Evolutionary conservation across 768 basidiomycete species (phyloP).

Genomic region (Fomitopsis serialis): DNA sequence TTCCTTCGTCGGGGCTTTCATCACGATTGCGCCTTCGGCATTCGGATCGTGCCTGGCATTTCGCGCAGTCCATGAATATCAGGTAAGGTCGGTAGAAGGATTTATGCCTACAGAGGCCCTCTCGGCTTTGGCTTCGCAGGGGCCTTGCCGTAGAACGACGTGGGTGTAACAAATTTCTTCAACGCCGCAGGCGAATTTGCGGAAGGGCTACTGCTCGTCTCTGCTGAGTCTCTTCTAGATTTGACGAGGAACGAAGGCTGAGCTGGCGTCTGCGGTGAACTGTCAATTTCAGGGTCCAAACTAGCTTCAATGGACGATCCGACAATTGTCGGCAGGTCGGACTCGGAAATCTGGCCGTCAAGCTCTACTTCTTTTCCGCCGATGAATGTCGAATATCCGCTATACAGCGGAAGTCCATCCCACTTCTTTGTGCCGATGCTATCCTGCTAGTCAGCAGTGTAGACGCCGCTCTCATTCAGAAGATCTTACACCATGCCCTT

Average conservation of each 20-base stretch:
- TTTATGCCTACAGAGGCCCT: slow-evolving; percentile 41
- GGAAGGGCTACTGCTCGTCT: slow-evolving; percentile 13
- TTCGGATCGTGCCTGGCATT: slow-evolving; percentile 69
- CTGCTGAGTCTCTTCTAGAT: neutral
- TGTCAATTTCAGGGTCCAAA: slow-evolving; percentile 16
- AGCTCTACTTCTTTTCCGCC: slow-evolving; percentile 61
- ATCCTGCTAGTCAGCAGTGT: slow-evolving; percentile 38
- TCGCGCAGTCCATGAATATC: neutral
- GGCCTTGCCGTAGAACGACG: slow-evolving; percentile 56
- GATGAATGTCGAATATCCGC: slow-evolving; percentile 42
- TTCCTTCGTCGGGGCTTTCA: slow-evolving; percentile 70
- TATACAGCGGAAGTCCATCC: slow-evolving; percentile 46
- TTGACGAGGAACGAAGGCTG: slow-evolving; percentile 5
- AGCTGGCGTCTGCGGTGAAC: slow-evolving; percentile 11
- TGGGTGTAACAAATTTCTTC: slow-evolving; percentile 43
- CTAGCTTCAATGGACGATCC: slow-evolving; percentile 27
- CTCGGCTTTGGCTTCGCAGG: slow-evolving; percentile 24
- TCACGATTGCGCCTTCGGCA: slow-evolving; percentile 73
- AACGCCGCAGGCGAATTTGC: slow-evolving; percentile 15
- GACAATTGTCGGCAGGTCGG: slow-evolving; percentile 45
- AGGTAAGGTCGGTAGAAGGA: neutral
- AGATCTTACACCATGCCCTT: slow-evolving; percentile 59
- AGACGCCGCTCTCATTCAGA: neutral
- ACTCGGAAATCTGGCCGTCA: slow-evolving; percentile 42
- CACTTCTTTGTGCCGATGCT: slow-evolving; percentile 61